phyloP scores from a whole-genome alignment of 1,139 yeast genomes.

The Protomyces gravidus region DNA sequence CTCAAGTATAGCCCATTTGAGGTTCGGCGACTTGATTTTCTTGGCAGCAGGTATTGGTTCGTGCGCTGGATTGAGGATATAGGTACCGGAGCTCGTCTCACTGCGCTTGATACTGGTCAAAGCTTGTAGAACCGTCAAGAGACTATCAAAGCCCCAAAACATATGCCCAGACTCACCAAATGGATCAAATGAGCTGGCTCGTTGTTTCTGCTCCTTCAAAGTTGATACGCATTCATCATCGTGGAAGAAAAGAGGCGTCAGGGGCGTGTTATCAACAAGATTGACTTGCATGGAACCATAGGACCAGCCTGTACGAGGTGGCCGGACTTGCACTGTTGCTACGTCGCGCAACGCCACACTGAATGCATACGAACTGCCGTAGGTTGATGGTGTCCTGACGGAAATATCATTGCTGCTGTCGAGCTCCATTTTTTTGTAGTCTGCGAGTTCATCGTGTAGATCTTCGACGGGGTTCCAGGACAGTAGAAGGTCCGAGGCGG shows the following conservation, averaged over 20 bases:
- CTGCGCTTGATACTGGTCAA: conserved; percentile 33
- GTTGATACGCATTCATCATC: conserved; percentile 83
- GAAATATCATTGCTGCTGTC: conserved; percentile 9
- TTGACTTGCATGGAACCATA: conserved; percentile 77
- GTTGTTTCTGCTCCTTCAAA: conserved; percentile 52
- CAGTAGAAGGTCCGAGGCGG: conserved; percentile 15
- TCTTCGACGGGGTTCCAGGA: conserved; percentile 14
- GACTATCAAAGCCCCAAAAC: conserved; percentile 90
- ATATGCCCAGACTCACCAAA: conserved; percentile 54
- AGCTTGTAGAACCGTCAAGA: conserved; percentile 45
- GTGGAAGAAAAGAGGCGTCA: conserved; percentile 85
- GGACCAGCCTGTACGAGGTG: conserved; percentile 87
- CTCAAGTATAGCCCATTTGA: conserved; percentile 77
- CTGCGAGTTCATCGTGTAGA: conserved; percentile 19
- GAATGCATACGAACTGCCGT: conserved; percentile 52
- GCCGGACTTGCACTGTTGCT: conserved; percentile 75
- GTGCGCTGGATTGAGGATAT: conserved; percentile 43
- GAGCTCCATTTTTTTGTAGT: conserved; percentile 16
- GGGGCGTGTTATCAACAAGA: conserved; percentile 57
- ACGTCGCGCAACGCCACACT: conserved; percentile 56
- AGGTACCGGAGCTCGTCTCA: conserved; percentile 47
- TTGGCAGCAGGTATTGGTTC: conserved; percentile 20
- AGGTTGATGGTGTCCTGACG: conserved; percentile 5
- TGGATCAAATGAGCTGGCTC: conserved; percentile 63
- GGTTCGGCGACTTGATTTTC: conserved; percentile 29